These are phyloP conservation scores for Geotrichum carabidarum DNA, from an alignment of 1,139 yeast genomes.

Conservation along the genomic window DNA sequence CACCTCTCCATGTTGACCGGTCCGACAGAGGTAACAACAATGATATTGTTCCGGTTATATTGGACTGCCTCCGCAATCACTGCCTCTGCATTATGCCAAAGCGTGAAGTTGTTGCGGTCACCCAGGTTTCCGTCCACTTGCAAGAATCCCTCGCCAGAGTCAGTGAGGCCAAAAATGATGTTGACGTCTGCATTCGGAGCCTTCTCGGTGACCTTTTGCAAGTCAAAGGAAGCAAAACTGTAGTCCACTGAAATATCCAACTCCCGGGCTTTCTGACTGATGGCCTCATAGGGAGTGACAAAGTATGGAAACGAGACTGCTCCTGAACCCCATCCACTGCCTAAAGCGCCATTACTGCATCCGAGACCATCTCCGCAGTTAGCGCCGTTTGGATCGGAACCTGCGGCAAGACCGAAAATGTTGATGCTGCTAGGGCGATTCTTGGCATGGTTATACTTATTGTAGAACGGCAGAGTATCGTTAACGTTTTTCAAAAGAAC, in stretches of 20 bases:
- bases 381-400: constrained; percentile 38
- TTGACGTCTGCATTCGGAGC: constrained; percentile 51
- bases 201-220: constrained; percentile 45
- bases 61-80: constrained; percentile 48
- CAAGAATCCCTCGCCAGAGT: constrained; percentile 57
- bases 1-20: constrained; percentile 57
- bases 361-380: constrained; percentile 34
- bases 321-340: constrained; percentile 46
- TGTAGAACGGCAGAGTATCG: constrained; percentile 48
- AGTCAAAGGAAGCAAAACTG: constrained; percentile 41
- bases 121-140: constrained; percentile 54
- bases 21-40: constrained; percentile 55
- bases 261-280: constrained; percentile 22
- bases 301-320: constrained; percentile 51
- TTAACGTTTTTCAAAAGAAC: constrained; percentile 52
- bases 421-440: constrained; percentile 48
- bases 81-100: constrained; percentile 60
- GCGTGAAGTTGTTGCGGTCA: constrained; percentile 51
- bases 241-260: constrained; percentile 24
- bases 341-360: constrained; percentile 33
- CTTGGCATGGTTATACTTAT: constrained; percentile 40
- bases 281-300: constrained; percentile 46
- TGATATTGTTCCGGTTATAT: constrained; percentile 50
- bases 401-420: constrained; percentile 39
- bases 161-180: constrained; percentile 41